Evolutionary conservation across 805 yeast species (phyloP).

Genomic region (Cyberlindnera lachancei): DNA sequence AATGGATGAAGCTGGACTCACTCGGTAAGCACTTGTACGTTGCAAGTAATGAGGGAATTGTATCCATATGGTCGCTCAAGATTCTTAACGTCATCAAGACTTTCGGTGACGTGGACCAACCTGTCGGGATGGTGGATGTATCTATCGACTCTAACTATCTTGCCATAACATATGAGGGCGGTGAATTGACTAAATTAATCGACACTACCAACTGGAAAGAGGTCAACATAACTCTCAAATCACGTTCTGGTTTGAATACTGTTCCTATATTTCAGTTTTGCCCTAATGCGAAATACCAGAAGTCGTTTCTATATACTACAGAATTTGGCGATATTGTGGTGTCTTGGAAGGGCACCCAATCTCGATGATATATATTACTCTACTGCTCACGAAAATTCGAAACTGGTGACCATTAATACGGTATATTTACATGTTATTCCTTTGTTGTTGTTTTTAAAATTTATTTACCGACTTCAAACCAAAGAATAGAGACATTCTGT

Average conservation of each 20-base stretch:
- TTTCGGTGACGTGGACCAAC: conserved; percentile 33
- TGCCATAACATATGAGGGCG: conserved; percentile 37
- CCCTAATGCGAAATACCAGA: conserved; percentile 23
- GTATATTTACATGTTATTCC: conserved; percentile 6
- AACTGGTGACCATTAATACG: too few relatives aligned
- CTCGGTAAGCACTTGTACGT: conserved; percentile 38
- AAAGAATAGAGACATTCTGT: conserved; percentile 35
- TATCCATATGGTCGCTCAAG: conserved; percentile 40
- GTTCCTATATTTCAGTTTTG: conserved; percentile 26
- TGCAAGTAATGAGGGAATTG: conserved; percentile 53
- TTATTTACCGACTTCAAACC: conserved; percentile 10
- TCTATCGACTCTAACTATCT: conserved; percentile 40
- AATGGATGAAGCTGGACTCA: conserved; percentile 32
- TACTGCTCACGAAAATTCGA: too few relatives aligned
- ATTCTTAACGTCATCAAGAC: conserved; percentile 33
- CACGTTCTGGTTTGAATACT: conserved; percentile 12
- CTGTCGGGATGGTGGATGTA: conserved; percentile 32
- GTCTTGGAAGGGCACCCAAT: not conserved
- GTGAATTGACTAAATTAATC: conserved; percentile 33
- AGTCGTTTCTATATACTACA: conserved; percentile 22
- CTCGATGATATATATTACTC: too few relatives aligned
- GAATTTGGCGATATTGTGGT: conserved; percentile 14
- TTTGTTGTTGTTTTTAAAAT: not conserved
- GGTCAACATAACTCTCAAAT: conserved; percentile 13
- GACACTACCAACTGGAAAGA: conserved; percentile 24